Conservation (phyloP, 2,329 filamentous ascomycete genomes). For the Alternaria consortialis region DNA sequence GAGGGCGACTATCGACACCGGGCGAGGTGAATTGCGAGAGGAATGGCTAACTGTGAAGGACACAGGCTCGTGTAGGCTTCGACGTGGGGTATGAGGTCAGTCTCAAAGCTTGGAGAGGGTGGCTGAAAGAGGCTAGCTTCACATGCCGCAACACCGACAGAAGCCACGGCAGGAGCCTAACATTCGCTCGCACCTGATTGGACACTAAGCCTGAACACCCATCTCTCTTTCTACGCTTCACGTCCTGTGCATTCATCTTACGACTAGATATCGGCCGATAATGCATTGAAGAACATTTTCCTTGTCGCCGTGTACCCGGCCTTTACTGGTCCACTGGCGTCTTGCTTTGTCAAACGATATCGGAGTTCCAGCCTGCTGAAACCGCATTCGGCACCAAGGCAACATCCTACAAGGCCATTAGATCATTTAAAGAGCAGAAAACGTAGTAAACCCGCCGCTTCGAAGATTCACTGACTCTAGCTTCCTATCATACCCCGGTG, state of each 20-base stretch:
- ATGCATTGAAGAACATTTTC: not conserved
- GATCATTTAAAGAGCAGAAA: not conserved
- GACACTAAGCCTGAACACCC: conserved; percentile 3
- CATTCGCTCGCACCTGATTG: conserved; percentile 31
- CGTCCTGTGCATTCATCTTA: not conserved
- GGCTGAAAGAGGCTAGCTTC: conserved; percentile 37
- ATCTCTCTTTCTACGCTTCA: not conserved
- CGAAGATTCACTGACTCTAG: not conserved
- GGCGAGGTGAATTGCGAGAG: conserved; percentile 31
- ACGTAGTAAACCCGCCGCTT: not conserved
- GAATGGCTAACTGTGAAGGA: conserved; percentile 30
- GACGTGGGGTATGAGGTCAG: conserved; percentile 45
- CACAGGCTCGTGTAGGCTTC: conserved; percentile 29
- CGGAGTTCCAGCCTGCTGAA: not conserved
- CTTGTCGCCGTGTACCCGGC: not conserved
- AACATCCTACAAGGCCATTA: not conserved
- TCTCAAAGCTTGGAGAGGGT: conserved; percentile 29
- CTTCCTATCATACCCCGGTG: not conserved
- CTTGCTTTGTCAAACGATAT: not conserved
- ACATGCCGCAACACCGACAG: conserved; percentile 23
- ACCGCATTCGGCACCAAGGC: not conserved
- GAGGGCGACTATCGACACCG: conserved; percentile 28
- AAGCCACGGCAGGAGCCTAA: conserved; percentile 19
- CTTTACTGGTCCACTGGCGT: not conserved
- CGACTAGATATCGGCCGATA: not conserved